Percentiles rank a stretch among this genome's conserved stretches.
Evolutionary conservation across 495 filamentous ascomycete species (phyloP).

Genomic region (Bathelium albidoporum): DNA sequence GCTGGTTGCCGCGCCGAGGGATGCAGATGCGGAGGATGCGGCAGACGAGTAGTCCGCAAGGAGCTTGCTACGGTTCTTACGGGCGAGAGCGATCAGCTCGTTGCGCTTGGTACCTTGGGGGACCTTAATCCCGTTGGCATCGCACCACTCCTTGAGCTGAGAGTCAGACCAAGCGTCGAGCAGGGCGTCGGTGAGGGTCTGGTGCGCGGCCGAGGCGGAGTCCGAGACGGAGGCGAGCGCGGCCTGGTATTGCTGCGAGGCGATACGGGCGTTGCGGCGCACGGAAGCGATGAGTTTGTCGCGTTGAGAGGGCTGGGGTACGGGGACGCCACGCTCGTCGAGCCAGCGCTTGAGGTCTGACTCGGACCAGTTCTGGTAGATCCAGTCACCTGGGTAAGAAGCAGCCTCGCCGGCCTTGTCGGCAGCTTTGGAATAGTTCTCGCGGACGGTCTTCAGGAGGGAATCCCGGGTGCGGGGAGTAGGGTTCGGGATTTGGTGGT

Average conservation of each 20-base stretch:
- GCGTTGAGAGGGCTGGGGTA: constrained; percentile 72
- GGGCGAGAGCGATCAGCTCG: constrained; percentile 80
- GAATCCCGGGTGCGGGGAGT: constrained; percentile 80
- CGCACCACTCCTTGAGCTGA: constrained; percentile 65
- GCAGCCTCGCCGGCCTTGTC: constrained; percentile 74
- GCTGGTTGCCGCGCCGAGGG: constrained; percentile 71
- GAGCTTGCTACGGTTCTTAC: constrained; percentile 73
- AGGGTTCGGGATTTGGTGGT: constrained; percentile 72
- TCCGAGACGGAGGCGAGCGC: constrained; percentile 50
- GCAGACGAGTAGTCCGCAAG: constrained; percentile 47
- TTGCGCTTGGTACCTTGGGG: constrained; percentile 86
- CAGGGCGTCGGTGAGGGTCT: constrained; percentile 66
- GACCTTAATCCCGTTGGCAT: constrained; percentile 66
- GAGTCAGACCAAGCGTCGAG: constrained; percentile 85
- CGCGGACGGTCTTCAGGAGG: constrained; percentile 63
- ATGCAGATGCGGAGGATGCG: constrained; percentile 47
- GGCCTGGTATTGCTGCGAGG: constrained; percentile 54
- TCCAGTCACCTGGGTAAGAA: constrained; percentile 89
- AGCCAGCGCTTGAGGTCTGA: constrained; percentile 74
- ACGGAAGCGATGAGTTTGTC: constrained; percentile 83
- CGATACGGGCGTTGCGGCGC: constrained; percentile 79
- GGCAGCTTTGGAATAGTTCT: constrained; percentile 71
- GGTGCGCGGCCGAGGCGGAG: constrained; percentile 56
- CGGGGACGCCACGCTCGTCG: constrained; percentile 79
- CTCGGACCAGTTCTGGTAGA: constrained; percentile 80